Conservation (phyloP, 164 flowering plant genomes). For the Cinnamomum micranthum region DNA sequence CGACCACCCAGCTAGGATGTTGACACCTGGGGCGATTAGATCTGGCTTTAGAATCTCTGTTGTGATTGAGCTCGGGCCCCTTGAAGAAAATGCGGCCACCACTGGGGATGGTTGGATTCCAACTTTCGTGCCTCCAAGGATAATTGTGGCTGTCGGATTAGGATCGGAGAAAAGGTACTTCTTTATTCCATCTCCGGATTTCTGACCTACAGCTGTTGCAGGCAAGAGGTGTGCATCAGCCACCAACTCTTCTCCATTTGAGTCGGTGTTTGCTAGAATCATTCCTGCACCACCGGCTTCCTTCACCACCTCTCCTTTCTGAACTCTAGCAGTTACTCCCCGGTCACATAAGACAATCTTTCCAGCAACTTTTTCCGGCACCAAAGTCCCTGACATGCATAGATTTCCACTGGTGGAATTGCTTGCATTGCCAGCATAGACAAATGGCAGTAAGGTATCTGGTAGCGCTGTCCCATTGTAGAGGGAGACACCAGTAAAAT, state of each 20-base stretch:
- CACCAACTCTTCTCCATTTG: constrained; percentile 67
- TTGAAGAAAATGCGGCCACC: constrained; percentile 71
- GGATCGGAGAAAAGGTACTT: constrained; percentile 40
- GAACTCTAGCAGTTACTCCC: constrained; percentile 52
- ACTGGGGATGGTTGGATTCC: constrained; percentile 75
- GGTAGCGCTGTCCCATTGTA: constrained; percentile 50
- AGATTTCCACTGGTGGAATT: constrained; percentile 42
- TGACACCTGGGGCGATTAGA: constrained; percentile 83
- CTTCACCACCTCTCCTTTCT: constrained; percentile 66
- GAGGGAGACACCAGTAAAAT: constrained; percentile 52
- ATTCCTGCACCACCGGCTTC: constrained; percentile 81
- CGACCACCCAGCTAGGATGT: constrained; percentile 84
- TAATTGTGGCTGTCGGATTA: constrained; percentile 54
- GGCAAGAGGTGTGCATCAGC: constrained; percentile 82
- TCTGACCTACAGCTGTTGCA: constrained; percentile 54
- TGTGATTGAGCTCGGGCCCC: constrained; percentile 69
- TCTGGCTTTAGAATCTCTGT: constrained; percentile 80
- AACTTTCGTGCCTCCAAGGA: constrained; percentile 46
- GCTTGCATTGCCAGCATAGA: constrained; percentile 60
- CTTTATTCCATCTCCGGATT: constrained; percentile 48
- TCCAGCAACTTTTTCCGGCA: constrained; percentile 57
- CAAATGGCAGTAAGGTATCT: constrained; percentile 31
- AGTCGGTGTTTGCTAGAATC: constrained; percentile 64
- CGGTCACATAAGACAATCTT: constrained; percentile 85
- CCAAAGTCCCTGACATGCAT: constrained; percentile 50